Percentiles rank a stretch among this genome's conserved stretches.
These are phyloP conservation scores for Acer campestre DNA, from an alignment of 345 rosid genomes.

Conservation along the genomic window DNA sequence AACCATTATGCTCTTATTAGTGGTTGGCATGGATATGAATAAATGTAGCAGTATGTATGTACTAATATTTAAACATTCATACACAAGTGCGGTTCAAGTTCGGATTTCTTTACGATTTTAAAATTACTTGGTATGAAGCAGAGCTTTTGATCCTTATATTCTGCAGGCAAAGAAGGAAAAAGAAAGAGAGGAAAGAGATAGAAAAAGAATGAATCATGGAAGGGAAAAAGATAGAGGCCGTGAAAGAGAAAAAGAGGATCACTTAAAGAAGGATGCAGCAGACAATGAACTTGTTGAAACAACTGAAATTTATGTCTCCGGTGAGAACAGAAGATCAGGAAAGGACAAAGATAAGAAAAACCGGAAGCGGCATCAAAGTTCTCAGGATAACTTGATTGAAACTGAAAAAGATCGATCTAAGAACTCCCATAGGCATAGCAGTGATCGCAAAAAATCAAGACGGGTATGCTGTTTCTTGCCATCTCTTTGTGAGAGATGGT, in stretches of 20 bases:
- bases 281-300: conserved; percentile 45
- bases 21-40: not conserved
- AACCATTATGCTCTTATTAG: not conserved
- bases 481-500: conserved; percentile 13
- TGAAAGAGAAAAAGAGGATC: conserved; percentile 63
- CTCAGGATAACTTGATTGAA: conserved; percentile 52
- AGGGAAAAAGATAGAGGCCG: conserved; percentile 68
- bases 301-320: conserved; percentile 36
- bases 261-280: conserved; percentile 47
- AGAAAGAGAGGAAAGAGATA: conserved; percentile 71
- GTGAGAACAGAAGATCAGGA: conserved; percentile 59
- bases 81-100: not conserved
- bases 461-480: conserved; percentile 41
- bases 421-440: conserved; percentile 53
- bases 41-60: not conserved
- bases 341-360: conserved; percentile 61
- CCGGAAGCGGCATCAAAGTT: conserved; percentile 52
- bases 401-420: conserved; percentile 51
- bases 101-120: not conserved
- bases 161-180: conserved; percentile 69
- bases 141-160: conserved; percentile 16
- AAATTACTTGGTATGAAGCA: conserved; percentile 1
- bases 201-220: conserved; percentile 62
- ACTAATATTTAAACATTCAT: not conserved
- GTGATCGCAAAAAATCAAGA: conserved; percentile 65